A percentile compares a stretch with the other conserved stretches of the same genome.
phyloP scores from a whole-genome alignment of 768 basidiomycete genomes.

The Heimioporus sp. region DNA sequence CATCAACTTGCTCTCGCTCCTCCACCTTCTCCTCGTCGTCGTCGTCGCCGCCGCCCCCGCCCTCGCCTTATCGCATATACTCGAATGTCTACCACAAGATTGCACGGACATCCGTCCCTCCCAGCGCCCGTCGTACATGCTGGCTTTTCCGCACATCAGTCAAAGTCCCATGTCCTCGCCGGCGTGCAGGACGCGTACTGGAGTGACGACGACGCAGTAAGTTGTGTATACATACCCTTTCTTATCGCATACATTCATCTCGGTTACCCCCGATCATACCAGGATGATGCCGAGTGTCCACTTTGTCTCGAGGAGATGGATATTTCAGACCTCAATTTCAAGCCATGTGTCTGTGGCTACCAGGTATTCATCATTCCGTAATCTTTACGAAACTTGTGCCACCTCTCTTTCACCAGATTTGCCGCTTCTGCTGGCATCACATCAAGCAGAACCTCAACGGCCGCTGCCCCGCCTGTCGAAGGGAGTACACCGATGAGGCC shows the following conservation, averaged over 20 bases:
- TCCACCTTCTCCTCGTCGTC: conserved; percentile 16
- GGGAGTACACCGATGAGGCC: conserved; percentile 88
- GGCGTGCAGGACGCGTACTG: conserved; percentile 96
- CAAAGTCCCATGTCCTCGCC: conserved; percentile 82
- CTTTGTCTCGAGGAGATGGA: conserved; percentile 99
- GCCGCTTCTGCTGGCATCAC: conserved; percentile 99
- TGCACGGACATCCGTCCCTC: conserved; percentile 59
- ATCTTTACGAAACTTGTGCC: conserved; percentile 14
- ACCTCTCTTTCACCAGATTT: conserved; percentile 62
- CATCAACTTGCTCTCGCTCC: too few relatives aligned
- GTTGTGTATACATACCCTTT: conserved; percentile 21
- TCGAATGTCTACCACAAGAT: conserved; percentile 52
- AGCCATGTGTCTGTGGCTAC: conserved; percentile 98
- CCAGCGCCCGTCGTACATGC: conserved; percentile 75
- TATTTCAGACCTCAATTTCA: conserved; percentile 97
- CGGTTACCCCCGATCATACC: conserved; percentile 17
- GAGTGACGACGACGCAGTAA: conserved; percentile 88
- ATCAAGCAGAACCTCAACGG: conserved; percentile 95
- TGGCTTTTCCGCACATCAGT: conserved; percentile 68
- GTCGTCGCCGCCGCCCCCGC: background rate
- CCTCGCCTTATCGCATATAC: conserved; percentile 1
- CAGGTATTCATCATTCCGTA: conserved; percentile 54
- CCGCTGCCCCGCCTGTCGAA: conserved; percentile 93
- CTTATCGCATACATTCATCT: conserved; percentile 12
- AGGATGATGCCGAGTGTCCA: conserved; percentile 98